Base-by-base conservation (phyloP, 2,329 filamentous ascomycete genomes). In the Botryotinia calthae region DNA sequence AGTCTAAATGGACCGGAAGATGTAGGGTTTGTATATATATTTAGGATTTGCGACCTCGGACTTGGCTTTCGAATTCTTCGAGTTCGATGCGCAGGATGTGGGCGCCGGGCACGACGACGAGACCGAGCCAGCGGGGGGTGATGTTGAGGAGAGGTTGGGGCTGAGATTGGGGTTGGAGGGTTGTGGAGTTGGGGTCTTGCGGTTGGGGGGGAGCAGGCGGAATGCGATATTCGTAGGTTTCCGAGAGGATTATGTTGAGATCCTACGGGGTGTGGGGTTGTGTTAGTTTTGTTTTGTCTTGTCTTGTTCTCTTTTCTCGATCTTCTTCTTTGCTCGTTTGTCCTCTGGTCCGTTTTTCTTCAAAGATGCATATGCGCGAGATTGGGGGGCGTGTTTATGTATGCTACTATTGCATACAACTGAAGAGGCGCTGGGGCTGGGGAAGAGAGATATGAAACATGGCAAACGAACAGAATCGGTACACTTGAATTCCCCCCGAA, bases 401-500 rank as follows among this genome's bases (percentile, higher is more conserved):
- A 65, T 48, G 25, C 6, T 25, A n/a, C 51, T 42, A 37, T 63
- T 65, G 48, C 42, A 73, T 64, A 70, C 0, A 22, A 61, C 2
- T 59, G 25, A 51, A 20, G 37, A 10, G 48, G 1, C 22, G 25
- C 25, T 25, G 4, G n/a, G 46, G 44, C 8, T 25, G 4, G n/a
- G 46, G 44, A 4, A 61, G 42, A 56, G 34, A 61, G 40, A 58
- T 46, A 37, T 44, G 51, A 70, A 22, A 42, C 73, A 46, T 56
- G 70, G 66, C 56, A 68, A 58, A 86, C 88, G 68, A 84, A 97
- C 94, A 74, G 92, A 90, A 84, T 99, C 96, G 44, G 95, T 98
- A 84, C 96, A 99, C 83, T 97, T 98, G 84, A 99, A 93, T 76
- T 90, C 87, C 31, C 96, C 96, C 72, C 94, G 89, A 82, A 98